These are phyloP conservation scores for Taiozyma sp. DNA, from an alignment of 1,139 yeast species.

Conservation along the genomic window DNA sequence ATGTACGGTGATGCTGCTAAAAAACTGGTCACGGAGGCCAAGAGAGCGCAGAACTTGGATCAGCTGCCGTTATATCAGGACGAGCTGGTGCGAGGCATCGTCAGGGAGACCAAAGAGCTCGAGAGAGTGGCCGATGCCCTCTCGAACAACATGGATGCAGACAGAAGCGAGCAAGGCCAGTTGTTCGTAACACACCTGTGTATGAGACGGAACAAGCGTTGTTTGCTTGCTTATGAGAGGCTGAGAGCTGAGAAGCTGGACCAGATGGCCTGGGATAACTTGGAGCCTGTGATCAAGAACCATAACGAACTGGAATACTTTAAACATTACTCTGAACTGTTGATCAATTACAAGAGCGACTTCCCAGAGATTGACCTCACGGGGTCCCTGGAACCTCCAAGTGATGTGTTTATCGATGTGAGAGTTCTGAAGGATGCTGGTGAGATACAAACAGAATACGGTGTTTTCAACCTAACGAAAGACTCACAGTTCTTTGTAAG, in stretches of 20 bases:
- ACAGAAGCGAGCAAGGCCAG: conserved; percentile 60
- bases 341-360: conserved; percentile 72
- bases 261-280: conserved; percentile 63
- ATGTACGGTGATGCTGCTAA: conserved; percentile 92
- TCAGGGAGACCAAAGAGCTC: conserved; percentile 54
- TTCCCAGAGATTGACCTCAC: conserved; percentile 85
- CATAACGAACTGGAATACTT: conserved; percentile 81
- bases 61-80: conserved; percentile 70
- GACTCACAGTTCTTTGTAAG: conserved; percentile 94
- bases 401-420: conserved; percentile 88
- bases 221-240: conserved; percentile 78
- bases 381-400: conserved; percentile 87
- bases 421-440: conserved; percentile 93
- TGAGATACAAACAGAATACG: conserved; percentile 95
- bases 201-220: conserved; percentile 88
- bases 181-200: conserved; percentile 64
- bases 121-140: conserved; percentile 37
- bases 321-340: conserved; percentile 62
- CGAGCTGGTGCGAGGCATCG: conserved; percentile 60
- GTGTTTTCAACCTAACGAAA: conserved; percentile 91
- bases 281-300: conserved; percentile 25
- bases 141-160: conserved; percentile 27
- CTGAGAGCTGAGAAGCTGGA: conserved; percentile 66
- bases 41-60: conserved; percentile 65
- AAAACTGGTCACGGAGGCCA: conserved; percentile 80